phyloP scores from a whole-genome alignment of 306 rosid genomes.

The Cicer yamashitae region DNA sequence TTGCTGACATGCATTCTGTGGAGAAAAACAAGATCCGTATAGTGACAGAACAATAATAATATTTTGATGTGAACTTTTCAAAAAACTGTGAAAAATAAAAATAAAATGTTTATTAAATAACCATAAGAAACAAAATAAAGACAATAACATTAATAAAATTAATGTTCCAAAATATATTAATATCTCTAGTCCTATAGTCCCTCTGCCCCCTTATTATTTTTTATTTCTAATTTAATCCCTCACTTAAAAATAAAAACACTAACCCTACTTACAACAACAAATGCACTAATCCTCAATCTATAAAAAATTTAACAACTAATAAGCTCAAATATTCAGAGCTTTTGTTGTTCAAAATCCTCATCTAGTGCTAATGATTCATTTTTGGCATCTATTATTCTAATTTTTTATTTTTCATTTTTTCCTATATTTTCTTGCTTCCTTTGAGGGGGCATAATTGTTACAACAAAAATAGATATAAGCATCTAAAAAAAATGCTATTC shows the following conservation, averaged over 20 bases:
- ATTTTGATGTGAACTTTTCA: not conserved
- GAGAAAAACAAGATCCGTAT: not conserved
- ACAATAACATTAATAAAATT: not conserved
- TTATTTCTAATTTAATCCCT: constrained; percentile 26
- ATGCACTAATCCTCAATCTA: constrained; percentile 37
- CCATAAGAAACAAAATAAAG: not conserved
- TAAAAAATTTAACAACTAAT: constrained; percentile 66
- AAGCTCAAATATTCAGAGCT: constrained; percentile 1
- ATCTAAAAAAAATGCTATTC: constrained; percentile 43
- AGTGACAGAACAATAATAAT: not conserved
- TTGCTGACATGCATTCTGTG: not conserved
- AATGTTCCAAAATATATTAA: constrained; percentile 13
- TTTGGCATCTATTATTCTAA: not conserved
- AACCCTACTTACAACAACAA: constrained; percentile 39
- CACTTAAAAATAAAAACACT: constrained; percentile 25
- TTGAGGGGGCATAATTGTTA: constrained; percentile 10
- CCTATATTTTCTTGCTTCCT: constrained; percentile 24
- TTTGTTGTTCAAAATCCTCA: not conserved
- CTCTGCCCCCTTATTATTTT: not conserved
- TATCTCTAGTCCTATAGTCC: constrained; percentile 1
- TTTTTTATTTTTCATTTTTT: not conserved
- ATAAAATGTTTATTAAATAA: not conserved
- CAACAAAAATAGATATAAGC: too few relatives aligned
- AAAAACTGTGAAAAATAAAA: not conserved
- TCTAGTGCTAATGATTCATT: too few relatives aligned